Base-by-base conservation (phyloP, 2,329 filamentous ascomycete species). In the Botrytis byssoidea region DNA sequence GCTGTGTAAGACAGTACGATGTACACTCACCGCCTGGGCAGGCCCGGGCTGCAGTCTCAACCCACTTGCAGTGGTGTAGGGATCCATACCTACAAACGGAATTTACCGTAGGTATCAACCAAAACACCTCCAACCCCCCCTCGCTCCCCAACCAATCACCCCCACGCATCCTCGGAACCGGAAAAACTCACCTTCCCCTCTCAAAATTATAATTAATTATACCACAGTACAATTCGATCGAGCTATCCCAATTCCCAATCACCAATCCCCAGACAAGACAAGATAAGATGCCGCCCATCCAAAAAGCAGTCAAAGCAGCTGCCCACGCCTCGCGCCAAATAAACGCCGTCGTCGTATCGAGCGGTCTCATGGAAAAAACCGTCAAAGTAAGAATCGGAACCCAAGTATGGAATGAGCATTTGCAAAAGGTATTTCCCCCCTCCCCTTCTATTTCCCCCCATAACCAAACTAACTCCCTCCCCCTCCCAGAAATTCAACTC, bases 321-420 rank as follows among this genome's bases (percentile, higher is more conserved):
- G 18, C 64, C 4, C 48, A 63, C 6, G 32, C 59, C 29, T 55
- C 74, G 51, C 66, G 74, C 18, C 68, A 69, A 44, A 76, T 80
- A 32, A 80, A 77, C 66, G 81, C 80, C 75, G 89, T 95, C 59
- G 93, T 95, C 37, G 88, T 95, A 68, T 93, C 92, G 60, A 90
- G 92, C 10, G 93, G 93, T 32, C 86, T 91, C 74, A 94, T 94
- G 91, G 84, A 89, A 74, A 93, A 91, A 83, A 94, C 92, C 4
- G 92, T 94, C 73, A 94, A 93, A 83, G 93, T 95, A 75, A 88
- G 90, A 77, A 86, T 95, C 22, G 90, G 91, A 70, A 88, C 87
- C 22, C 88, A 90, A 80, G 87, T 89, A 81, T 95, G 91, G 91
- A 92, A 95, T 81, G 87, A 86, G 74, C 86, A 87, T 75, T 88